These are phyloP conservation scores for Trametes villosa DNA, from an alignment of 768 basidiomycete genomes.

Conservation along the genomic window DNA sequence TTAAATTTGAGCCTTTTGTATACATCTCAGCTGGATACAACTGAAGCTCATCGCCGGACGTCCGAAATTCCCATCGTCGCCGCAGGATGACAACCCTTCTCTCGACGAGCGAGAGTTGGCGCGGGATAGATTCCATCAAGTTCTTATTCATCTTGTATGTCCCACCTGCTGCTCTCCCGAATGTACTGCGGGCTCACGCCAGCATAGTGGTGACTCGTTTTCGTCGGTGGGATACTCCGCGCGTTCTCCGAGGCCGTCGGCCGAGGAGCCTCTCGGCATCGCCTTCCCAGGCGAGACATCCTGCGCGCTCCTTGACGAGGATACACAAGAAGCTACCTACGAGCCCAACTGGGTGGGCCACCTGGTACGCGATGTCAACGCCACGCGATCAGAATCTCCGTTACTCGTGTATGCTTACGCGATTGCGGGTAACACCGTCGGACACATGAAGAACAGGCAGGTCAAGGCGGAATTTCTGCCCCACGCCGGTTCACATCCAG, in stretches of 20 bases:
- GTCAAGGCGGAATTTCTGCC: conserved; percentile 44
- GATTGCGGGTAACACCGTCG: conserved; percentile 49
- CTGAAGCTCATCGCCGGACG: too few relatives aligned
- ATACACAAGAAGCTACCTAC: conserved; percentile 45
- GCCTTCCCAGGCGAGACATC: conserved; percentile 50
- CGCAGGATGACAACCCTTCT: too few relatives aligned
- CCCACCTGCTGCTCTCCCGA: too few relatives aligned
- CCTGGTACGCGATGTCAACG: conserved; percentile 37
- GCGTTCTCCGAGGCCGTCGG: conserved; percentile 33
- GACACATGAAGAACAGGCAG: conserved; percentile 35
- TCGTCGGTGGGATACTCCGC: conserved; percentile 40
- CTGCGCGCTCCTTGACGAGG: conserved; percentile 61
- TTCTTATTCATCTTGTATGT: too few relatives aligned
- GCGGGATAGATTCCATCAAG: too few relatives aligned
- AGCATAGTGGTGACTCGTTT: conserved; percentile 55
- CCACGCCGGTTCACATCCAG: conserved; percentile 20
- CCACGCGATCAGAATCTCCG: conserved; percentile 16
- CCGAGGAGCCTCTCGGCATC: conserved; percentile 50
- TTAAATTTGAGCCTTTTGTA: too few relatives aligned
- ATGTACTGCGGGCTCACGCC: too few relatives aligned
- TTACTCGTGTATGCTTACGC: conserved; percentile 63
- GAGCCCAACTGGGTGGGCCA: conserved; percentile 67
- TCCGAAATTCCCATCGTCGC: too few relatives aligned
- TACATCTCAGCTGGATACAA: too few relatives aligned
- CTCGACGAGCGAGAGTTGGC: too few relatives aligned